Base-by-base conservation (phyloP, 78 protist species). In the Speleostelium caveatum region DNA sequence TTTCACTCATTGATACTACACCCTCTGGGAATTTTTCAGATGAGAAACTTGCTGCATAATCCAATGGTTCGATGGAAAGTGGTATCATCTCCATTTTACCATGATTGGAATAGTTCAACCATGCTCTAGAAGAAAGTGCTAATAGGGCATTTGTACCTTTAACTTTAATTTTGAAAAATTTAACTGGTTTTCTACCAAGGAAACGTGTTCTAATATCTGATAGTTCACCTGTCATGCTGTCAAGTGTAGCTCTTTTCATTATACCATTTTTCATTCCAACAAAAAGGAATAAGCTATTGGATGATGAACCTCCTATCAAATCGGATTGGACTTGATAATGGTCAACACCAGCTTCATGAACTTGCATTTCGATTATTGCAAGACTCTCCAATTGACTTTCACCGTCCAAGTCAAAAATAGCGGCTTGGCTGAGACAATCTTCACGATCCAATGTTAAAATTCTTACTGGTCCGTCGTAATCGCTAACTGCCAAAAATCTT, bases 241-340 rank as follows among this genome's bases (percentile, higher is more conserved):
- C 99, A 30, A 98, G 17, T 7, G 42, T 60, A 0, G 97, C 75
- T 32, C 99, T 93, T 77, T 96, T 49, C 55, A 98, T 4, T 0
- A 98, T 94, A 60, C 99, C 99, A 86, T 98, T 98, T 38, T 17
- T 24, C 35, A 97, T 60, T 7, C 99, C 99, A 41, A 98, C 92
- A 75, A 21, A 30, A 33, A 98, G 75, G 66, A 74, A 92, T 33
- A 96, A 32, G 33, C 41, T 79, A 1, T 35, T 39, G 38, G 38
- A 28, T 88, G 35, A n/a, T 42, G 75, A n/a, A 41, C 39, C 35
- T 33, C 33, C 67, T 22, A 45, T 28, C 41, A 42, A 67, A 41
- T 65, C 14, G 41, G 21, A 22, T n/a, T 39, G 10, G 3, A 17
- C 53, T 22, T 35, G 87, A 2, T 19, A 26, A 2, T 7, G 3